Evolutionary conservation across 169 alveolate species (phyloP).

Genomic region (Cryptosporidium andersoni): DNA sequence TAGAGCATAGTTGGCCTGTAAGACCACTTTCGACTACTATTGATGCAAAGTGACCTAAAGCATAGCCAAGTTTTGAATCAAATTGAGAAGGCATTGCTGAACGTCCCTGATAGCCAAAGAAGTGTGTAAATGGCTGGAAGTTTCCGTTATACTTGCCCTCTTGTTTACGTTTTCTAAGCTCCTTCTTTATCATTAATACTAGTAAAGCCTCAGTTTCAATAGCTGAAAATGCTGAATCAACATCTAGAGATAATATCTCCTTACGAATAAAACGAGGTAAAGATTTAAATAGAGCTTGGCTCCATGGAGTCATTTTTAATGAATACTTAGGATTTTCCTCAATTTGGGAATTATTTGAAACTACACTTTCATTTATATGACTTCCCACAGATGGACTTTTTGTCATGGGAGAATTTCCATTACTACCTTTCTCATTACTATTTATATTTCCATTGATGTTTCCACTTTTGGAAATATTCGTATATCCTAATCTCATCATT

Average conservation of each 20-base stretch:
- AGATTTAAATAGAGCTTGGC: constrained; percentile 89
- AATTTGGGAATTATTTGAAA: background rate
- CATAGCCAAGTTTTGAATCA: constrained; percentile 92
- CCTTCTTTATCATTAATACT: constrained; percentile 92
- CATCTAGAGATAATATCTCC: constrained; percentile 83
- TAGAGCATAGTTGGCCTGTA: constrained; percentile 92
- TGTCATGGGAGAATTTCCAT: background rate
- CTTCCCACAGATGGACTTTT: constrained; percentile 24
- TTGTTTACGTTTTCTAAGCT: constrained; percentile 88
- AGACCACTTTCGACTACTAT: constrained; percentile 90
- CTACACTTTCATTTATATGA: constrained; percentile 3
- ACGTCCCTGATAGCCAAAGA: constrained; percentile 98
- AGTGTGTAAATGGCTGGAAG: constrained; percentile 94
- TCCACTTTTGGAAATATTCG: background rate
- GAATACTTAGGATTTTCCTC: constrained; percentile 72
- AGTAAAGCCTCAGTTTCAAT: constrained; percentile 94
- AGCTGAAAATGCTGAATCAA: constrained; percentile 78
- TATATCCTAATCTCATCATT: constrained; percentile 66
- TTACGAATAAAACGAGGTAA: constrained; percentile 93
- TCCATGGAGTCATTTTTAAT: constrained; percentile 90
- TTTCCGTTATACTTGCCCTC: constrained; percentile 89
- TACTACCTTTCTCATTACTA: background rate
- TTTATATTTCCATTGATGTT: background rate
- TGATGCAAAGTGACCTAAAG: constrained; percentile 95
- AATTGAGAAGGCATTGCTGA: constrained; percentile 96